Evolutionary conservation across 2,329 filamentous ascomycete genomes (phyloP).

Genomic region (Colletotrichum plurivorum): DNA sequence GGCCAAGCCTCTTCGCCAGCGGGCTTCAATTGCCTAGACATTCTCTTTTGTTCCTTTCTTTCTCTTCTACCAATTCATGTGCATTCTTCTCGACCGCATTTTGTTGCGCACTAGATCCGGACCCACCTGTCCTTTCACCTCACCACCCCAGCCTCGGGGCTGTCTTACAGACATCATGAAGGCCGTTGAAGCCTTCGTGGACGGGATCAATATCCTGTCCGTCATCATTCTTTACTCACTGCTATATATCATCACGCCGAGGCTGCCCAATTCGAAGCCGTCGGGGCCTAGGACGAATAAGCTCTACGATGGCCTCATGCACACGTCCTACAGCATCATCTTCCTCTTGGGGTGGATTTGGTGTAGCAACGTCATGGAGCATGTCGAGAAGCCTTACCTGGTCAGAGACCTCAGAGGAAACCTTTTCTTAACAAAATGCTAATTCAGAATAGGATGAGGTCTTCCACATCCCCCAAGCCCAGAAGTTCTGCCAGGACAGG

Average conservation of each 20-base stretch:
- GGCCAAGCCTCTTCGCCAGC: background rate
- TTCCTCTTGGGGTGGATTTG: slow-evolving; percentile 52
- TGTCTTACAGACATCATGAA: slow-evolving; percentile 26
- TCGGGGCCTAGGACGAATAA: slow-evolving; percentile 32
- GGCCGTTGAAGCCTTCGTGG: slow-evolving; percentile 36
- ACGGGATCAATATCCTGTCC: slow-evolving; percentile 34
- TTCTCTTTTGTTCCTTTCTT: background rate
- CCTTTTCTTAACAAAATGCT: fast-evolving
- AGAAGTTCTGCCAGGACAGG: slow-evolving; percentile 83
- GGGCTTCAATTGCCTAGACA: background rate
- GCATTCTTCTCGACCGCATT: background rate
- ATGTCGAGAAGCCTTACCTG: slow-evolving; percentile 68
- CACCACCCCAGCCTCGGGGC: background rate
- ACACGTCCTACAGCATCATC: slow-evolving; percentile 41
- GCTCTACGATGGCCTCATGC: slow-evolving; percentile 36
- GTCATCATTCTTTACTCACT: slow-evolving; percentile 27
- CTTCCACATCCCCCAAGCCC: slow-evolving; percentile 92
- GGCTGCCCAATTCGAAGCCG: slow-evolving; percentile 22
- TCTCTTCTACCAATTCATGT: background rate
- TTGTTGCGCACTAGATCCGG: too few species aligned
- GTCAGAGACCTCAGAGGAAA: slow-evolving; percentile 50
- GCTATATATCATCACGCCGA: slow-evolving; percentile 29
- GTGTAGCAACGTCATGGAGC: slow-evolving; percentile 54
- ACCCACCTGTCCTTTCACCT: background rate
- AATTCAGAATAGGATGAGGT: slow-evolving; percentile 76